Base-by-base conservation (phyloP, 768 basidiomycete species). In the Mycena galericulata region DNA sequence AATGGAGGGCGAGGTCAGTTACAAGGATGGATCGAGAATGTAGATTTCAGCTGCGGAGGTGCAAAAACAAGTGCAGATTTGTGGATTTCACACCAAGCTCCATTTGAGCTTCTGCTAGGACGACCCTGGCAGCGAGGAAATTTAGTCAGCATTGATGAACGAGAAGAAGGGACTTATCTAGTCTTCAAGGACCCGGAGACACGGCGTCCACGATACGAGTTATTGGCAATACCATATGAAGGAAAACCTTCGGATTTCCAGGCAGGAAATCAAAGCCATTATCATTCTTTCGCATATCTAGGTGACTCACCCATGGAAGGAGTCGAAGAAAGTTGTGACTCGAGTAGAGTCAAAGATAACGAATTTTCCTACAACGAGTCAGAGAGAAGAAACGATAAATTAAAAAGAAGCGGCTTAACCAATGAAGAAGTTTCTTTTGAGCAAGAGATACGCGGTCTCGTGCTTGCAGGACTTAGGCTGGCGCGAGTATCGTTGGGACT, bases 1-100 rank as follows among this genome's bases (percentile, higher is more conserved):
- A 80, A 78, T 67, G 77, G 78, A 2, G 75, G 74, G 10, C 58
- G 70, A 43, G 72, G 73, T 0, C 43, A 62, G 1, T 56, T 76
- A 12, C 51, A 55, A 38, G 78, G 78, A n/a, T 57, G 74, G 38
- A 66, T 75, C 15, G 26, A 65, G 7, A 58, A 68, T 26, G 75
- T 75, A 3, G 67, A 67, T 2, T 36, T 80, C 0, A 38, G 27
- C 4, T 73, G 73, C 36, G 77, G 79, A 60, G 61, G 43, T 8
- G 58, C 77, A 0, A 26, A 4, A 0, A 78, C 77, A 0, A 18
- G 12, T 7, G 74, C 76, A 9, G 72, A 76, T 51, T 20, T 80
- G 3, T 78, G 67, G 53, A 62, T 79, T 0, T 65, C 64, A 0
- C 54, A 65, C 4, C 40, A 65, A n/a, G 64, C 64, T 2, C 64